A percentile compares a stretch with the other conserved stretches of the same genome.
Evolutionary conservation across 1,284 basidiomycete genomes (phyloP).

Genomic region (Fistulina hepatica): DNA sequence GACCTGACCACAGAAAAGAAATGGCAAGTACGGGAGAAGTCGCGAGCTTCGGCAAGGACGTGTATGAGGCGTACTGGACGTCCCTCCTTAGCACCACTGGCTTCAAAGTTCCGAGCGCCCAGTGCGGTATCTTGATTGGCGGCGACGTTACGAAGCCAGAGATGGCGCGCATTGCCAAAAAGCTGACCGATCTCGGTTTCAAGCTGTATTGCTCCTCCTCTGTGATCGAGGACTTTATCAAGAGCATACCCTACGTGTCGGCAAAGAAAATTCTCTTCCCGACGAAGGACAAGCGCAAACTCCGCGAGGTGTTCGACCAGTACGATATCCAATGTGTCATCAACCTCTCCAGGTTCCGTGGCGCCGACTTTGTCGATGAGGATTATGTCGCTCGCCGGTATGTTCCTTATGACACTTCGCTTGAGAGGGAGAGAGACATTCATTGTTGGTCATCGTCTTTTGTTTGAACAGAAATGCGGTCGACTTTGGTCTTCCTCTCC

Average conservation of each 20-base stretch:
- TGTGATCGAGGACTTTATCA: conserved; percentile 76
- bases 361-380: conserved; percentile 74
- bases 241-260: conserved; percentile 66
- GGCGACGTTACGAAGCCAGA: conserved; percentile 79
- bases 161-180: conserved; percentile 71
- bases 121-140: conserved; percentile 79
- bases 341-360: conserved; percentile 83
- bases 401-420: conserved; percentile 21
- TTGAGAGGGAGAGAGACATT: background rate
- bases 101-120: conserved; percentile 78
- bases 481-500: conserved; percentile 81
- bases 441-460: conserved; percentile 10
- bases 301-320: conserved; percentile 89
- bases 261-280: conserved; percentile 95
- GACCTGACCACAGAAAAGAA: conserved; percentile 37
- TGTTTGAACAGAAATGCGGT: conserved; percentile 62
- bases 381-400: conserved; percentile 91
- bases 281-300: conserved; percentile 91
- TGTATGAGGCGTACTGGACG: conserved; percentile 97
- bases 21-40: conserved; percentile 99
- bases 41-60: conserved; percentile 90
- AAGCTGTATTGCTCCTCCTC: conserved; percentile 84
- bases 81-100: conserved; percentile 82
- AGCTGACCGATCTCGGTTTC: conserved; percentile 74
- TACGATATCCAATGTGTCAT: conserved; percentile 94